These are phyloP conservation scores for Vaccinium vitisidaea DNA, from an alignment of 148 eudicot genomes.

Conservation along the genomic window DNA sequence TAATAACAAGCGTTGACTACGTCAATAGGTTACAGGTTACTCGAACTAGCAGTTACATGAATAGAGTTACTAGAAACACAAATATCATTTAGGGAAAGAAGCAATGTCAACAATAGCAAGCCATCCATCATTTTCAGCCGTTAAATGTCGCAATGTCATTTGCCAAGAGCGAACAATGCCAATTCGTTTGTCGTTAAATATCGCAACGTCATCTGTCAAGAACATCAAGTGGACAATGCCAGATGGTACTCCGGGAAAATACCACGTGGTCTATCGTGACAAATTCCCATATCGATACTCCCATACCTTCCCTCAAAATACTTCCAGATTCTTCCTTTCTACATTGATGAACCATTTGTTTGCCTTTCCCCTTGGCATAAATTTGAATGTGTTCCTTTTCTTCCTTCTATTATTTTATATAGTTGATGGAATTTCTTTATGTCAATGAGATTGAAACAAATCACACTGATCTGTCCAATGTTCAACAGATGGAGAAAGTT, in stretches of 20 bases:
- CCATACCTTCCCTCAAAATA: background rate
- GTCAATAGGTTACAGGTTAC: background rate
- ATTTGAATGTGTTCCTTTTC: background rate
- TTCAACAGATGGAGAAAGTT: background rate
- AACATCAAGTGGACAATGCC: background rate
- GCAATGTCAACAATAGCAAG: background rate
- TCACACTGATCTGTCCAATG: background rate
- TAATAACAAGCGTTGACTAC: too few species aligned
- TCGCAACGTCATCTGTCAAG: background rate
- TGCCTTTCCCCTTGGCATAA: background rate
- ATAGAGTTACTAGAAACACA: background rate
- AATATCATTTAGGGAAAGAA: too few species aligned
- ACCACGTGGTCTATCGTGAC: background rate
- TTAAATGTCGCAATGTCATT: too few species aligned
- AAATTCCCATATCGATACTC: background rate
- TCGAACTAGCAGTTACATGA: background rate
- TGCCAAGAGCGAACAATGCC: too few species aligned
- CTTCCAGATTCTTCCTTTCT: background rate
- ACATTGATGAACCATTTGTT: background rate
- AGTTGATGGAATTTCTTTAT: background rate
- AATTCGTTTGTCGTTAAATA: too few species aligned
- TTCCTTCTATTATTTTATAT: background rate
- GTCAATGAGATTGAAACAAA: background rate
- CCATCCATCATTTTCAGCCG: background rate
- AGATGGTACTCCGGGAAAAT: background rate